Conservation (phyloP, 805 yeast genomes). For the Lipomyces mesembrius region DNA sequence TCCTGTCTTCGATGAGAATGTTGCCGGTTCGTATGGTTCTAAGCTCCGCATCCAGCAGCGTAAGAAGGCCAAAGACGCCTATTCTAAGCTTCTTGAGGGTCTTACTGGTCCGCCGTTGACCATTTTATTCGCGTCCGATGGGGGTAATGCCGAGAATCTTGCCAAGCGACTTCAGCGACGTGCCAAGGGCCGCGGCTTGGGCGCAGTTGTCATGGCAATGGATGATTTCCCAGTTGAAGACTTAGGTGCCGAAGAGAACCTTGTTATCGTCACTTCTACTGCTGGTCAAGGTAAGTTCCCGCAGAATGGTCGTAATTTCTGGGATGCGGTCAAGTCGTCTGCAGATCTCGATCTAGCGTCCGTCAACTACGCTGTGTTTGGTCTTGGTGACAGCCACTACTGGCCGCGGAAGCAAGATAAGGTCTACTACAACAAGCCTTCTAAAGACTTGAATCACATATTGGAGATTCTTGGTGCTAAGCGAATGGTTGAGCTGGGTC, state of each 20-base stretch:
- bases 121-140: slow-evolving; percentile 86
- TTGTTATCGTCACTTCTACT: slow-evolving; percentile 72
- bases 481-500: slow-evolving; percentile 73
- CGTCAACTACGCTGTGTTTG: slow-evolving; percentile 66
- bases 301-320: slow-evolving; percentile 74
- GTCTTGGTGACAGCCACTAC: slow-evolving; percentile 81
- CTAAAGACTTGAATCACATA: slow-evolving; percentile 69
- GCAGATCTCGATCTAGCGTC: slow-evolving; percentile 66
- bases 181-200: slow-evolving; percentile 78
- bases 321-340: slow-evolving; percentile 71
- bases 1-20: slow-evolving; percentile 78
- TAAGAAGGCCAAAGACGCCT: slow-evolving; percentile 75
- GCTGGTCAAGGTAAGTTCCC: slow-evolving; percentile 91
- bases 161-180: slow-evolving; percentile 79
- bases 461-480: slow-evolving; percentile 73
- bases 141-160: slow-evolving; percentile 81
- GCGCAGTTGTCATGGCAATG: slow-evolving; percentile 66
- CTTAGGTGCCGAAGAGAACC: slow-evolving; percentile 67
- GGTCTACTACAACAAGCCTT: slow-evolving; percentile 92
- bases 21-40: slow-evolving; percentile 65
- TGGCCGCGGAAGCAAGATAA: slow-evolving; percentile 98
- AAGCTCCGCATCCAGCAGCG: slow-evolving; percentile 64
- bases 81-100: slow-evolving; percentile 75
- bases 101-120: slow-evolving; percentile 90
- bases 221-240: slow-evolving; percentile 77